Evolutionary conservation across 2,329 filamentous ascomycete species (phyloP).

Genomic region (Sporothrix euskadiensis): DNA sequence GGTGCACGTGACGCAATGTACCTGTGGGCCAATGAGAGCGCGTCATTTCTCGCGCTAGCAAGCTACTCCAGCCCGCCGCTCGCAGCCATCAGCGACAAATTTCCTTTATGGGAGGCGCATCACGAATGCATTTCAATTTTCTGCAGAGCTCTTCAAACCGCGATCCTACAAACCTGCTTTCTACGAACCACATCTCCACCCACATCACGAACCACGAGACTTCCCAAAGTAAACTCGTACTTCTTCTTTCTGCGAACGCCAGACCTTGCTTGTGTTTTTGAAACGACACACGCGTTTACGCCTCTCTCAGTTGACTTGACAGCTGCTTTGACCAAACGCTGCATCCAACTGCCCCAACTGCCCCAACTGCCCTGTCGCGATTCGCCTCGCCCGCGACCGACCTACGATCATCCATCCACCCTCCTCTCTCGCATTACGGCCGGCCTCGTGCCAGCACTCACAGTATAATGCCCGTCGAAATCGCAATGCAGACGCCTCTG

Average conservation of each 20-base stretch:
- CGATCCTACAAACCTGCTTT: neutral
- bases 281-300: neutral
- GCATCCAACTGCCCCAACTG: neutral
- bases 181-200: neutral
- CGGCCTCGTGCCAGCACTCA: neutral
- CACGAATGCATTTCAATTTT: conserved; percentile 22
- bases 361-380: neutral
- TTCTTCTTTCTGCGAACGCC: neutral
- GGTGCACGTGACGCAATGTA: conserved; percentile 15
- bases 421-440: neutral
- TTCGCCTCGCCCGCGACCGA: neutral
- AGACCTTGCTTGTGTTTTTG: neutral
- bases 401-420: neutral
- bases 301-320: neutral
- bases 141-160: conserved; percentile 13
- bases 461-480: conserved; percentile 71
- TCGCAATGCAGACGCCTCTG: conserved; percentile 75
- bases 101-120: conserved; percentile 25
- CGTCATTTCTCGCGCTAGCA: conserved; percentile 27
- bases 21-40: conserved; percentile 27
- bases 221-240: neutral
- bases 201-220: neutral
- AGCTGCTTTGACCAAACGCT: neutral
- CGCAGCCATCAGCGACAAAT: conserved; percentile 20
- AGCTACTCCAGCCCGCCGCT: neutral